Evolutionary conservation across 75 land plant species (phyloP).

Genomic region (Larix kaempferi): DNA sequence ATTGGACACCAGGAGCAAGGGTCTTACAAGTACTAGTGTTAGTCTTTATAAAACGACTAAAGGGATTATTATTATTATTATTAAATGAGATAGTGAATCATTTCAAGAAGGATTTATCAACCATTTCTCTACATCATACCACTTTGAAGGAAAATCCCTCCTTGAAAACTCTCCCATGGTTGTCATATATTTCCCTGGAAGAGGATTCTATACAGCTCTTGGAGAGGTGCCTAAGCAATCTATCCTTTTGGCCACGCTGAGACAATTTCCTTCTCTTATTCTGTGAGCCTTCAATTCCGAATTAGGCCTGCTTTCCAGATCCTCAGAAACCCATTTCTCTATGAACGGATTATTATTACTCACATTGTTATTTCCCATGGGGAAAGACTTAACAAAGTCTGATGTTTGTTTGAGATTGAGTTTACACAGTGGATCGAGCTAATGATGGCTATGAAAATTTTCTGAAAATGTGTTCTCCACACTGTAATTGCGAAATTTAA

Average conservation of each 20-base stretch:
- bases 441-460: constrained; percentile 4
- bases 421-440: constrained; percentile 55
- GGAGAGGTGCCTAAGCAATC: constrained; percentile 49
- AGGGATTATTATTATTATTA: neutral
- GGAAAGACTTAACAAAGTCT: constrained; percentile 58
- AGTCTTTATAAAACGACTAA: neutral
- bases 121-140: constrained; percentile 84
- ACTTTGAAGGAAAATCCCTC: constrained; percentile 61
- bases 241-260: constrained; percentile 21
- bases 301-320: constrained; percentile 7
- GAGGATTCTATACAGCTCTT: constrained; percentile 20
- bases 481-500: constrained; percentile 5
- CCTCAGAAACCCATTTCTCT: neutral
- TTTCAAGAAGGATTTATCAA: constrained; percentile 33
- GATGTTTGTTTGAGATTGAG: constrained; percentile 61
- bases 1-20: neutral
- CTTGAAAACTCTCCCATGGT: constrained; percentile 22
- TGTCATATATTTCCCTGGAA: constrained; percentile 2
- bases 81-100: constrained; percentile 50
- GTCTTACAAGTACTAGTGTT: neutral
- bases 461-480: constrained; percentile 41
- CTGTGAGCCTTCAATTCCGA: constrained; percentile 14
- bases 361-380: constrained; percentile 16
- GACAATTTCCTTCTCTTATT: constrained; percentile 22
- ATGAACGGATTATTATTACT: neutral